A percentile compares a stretch with the other conserved stretches of the same genome.
Conservation (phyloP, 2,329 filamentous ascomycete species). For the Aspergillus pseudoterreus region DNA sequence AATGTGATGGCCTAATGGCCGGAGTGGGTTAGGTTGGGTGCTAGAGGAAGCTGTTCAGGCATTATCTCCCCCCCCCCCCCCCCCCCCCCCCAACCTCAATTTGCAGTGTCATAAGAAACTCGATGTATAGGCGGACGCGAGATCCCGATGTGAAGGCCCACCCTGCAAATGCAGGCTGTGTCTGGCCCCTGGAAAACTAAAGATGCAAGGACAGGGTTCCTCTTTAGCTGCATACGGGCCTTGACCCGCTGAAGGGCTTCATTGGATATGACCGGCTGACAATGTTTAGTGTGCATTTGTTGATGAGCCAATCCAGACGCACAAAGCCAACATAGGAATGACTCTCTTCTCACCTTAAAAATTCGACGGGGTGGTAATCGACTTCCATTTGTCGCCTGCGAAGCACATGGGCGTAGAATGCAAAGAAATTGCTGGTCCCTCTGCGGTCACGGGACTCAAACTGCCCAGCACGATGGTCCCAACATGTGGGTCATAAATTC, state of each 20-base stretch:
- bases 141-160: conserved; percentile 15
- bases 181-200: conserved; percentile 10
- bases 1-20: neutral
- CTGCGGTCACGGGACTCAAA: conserved; percentile 38
- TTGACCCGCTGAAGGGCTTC: conserved; percentile 13
- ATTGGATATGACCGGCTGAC: conserved; percentile 25
- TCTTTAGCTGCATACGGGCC: conserved; percentile 28
- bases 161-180: conserved; percentile 9
- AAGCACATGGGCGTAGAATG: conserved; percentile 25
- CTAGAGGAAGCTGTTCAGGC: neutral
- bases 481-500: conserved; percentile 36
- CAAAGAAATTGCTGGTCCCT: conserved; percentile 32
- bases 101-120: conserved; percentile 7
- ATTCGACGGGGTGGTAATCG: conserved; percentile 15
- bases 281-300: conserved; percentile 20
- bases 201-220: conserved; percentile 13
- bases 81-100: too few species aligned
- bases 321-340: conserved; percentile 12
- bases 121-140: conserved; percentile 24
- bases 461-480: conserved; percentile 34
- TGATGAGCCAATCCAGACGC: conserved; percentile 23
- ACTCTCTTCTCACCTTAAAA: conserved; percentile 24
- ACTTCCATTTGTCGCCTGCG: conserved; percentile 32
- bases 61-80: conserved; percentile 5
- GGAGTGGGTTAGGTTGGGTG: too few species aligned